Conservation (phyloP, 108 stramenopile genomes). For the Cyclotella atomus region DNA sequence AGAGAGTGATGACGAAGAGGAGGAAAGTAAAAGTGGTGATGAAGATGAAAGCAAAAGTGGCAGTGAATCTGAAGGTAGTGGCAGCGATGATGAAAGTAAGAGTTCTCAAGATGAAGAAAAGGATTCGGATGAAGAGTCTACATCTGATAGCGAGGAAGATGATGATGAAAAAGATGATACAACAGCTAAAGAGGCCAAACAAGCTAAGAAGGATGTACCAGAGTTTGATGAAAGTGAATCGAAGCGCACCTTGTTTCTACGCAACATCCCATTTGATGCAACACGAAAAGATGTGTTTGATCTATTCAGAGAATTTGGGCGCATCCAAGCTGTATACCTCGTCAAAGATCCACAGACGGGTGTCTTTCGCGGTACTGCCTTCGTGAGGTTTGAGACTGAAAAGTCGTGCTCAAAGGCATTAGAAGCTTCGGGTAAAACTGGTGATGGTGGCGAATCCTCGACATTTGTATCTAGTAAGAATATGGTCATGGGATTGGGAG, state of each 20-base stretch:
- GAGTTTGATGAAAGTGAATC: constrained; percentile 40
- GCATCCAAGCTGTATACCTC: constrained; percentile 82
- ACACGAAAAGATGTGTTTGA: constrained; percentile 87
- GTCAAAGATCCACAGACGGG: constrained; percentile 89
- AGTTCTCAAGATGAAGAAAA: constrained; percentile 25
- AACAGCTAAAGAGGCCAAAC: constrained; percentile 37
- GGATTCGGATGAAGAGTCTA: constrained; percentile 32
- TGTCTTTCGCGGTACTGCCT: constrained; percentile 86
- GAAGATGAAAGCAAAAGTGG: constrained; percentile 34
- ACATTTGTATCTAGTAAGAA: constrained; percentile 45
- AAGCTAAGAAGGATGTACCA: constrained; percentile 8
- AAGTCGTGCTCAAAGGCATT: constrained; percentile 21
- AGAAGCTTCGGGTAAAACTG: constrained; percentile 35
- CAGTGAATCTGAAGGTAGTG: constrained; percentile 23
- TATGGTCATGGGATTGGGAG: constrained; percentile 37
- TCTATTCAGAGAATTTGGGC: constrained; percentile 82
- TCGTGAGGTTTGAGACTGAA: constrained; percentile 78
- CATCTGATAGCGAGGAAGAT: constrained; percentile 46
- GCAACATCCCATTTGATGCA: constrained; percentile 96
- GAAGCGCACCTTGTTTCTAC: constrained; percentile 85
- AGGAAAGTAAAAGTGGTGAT: constrained; percentile 44
- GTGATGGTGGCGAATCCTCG: constrained; percentile 5
- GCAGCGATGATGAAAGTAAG: constrained; percentile 9
- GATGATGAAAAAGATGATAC: constrained; percentile 30
- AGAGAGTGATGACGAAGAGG: constrained; percentile 15